Base-by-base conservation (phyloP, 192 early-diverging fungal species). In the Cetraspora pellucida region DNA sequence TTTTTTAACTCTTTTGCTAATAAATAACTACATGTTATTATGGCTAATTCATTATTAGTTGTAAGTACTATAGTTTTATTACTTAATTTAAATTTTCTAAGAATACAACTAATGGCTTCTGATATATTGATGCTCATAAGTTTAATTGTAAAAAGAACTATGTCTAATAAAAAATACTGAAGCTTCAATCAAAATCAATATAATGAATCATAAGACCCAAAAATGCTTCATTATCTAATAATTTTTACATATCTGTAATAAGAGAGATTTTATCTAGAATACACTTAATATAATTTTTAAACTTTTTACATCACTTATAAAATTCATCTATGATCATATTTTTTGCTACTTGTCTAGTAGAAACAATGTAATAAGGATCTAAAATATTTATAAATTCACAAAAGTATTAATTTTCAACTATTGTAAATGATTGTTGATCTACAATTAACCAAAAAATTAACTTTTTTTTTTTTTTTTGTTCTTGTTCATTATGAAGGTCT, bases 121-220 rank as follows among this genome's bases (percentile, higher is more conserved):
- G 37, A 37, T 7, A 37, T 37, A 37, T 37, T 37, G 1, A 37
- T 7, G 7, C 1, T 7, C 7, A 7, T 37, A 37, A 6, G 67
- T 4, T n/a, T 16, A 43, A n/a, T 30, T 46, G 30, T 9, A 43
- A 46, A 25, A 23, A 11, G 67, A 44, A 69, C 30, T 28, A 69
- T 69, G 10, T 69, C 67, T 0, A 69, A 25, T 46, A 69, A 46
- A 69, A 69, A 69, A 23, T 19, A 16, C 31, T 69, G 10, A 69
- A 46, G 19, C 1, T 3, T n/a, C 67, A 69, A 43, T 69, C 45
- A 0, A 0, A 4, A 25, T 69, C 44, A 2, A 69, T 46, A 49
- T 49, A 44, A 47, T 69, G 44, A 69, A 69, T 69, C 4, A 19
- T 69, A 4, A 69, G 37, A 44, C 67, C 46, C 3, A 69, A 37